These are phyloP conservation scores for Neopestalotiopsis rosae DNA, from an alignment of 2,329 filamentous ascomycete species.

Conservation along the genomic window DNA sequence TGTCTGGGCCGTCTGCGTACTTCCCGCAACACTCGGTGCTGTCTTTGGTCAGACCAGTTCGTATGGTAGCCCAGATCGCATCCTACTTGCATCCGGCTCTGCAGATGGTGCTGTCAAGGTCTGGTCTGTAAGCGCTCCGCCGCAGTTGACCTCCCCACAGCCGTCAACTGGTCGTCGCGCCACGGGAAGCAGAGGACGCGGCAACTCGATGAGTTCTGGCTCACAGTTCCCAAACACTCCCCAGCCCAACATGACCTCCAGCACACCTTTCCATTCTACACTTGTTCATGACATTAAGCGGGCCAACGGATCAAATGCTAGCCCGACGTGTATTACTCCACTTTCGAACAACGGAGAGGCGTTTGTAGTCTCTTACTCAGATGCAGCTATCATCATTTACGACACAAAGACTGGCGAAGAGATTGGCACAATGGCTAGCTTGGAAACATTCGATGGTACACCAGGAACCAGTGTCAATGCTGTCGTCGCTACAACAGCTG, in stretches of 20 bases:
- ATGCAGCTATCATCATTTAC: slow-evolving; percentile 89
- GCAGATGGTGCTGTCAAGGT: slow-evolving; percentile 91
- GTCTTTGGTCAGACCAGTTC: slow-evolving; percentile 79
- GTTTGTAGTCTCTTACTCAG: slow-evolving; percentile 92
- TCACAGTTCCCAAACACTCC: slow-evolving; percentile 90
- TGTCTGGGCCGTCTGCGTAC: slow-evolving; percentile 92
- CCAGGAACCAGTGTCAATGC: slow-evolving; percentile 82
- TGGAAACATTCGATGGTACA: slow-evolving; percentile 92
- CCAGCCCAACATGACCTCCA: slow-evolving; percentile 84
- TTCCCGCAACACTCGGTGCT: slow-evolving; percentile 80
- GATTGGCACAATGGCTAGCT: slow-evolving; percentile 88
- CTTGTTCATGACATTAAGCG: slow-evolving; percentile 86
- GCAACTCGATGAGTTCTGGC: slow-evolving; percentile 92
- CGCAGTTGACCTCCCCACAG: slow-evolving; percentile 82
- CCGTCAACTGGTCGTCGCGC: slow-evolving; percentile 64
- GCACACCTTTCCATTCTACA: slow-evolving; percentile 85
- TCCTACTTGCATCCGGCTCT: slow-evolving; percentile 88
- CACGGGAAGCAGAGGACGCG: slow-evolving; percentile 65
- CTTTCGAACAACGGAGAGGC: slow-evolving; percentile 82
- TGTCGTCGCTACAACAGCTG: slow-evolving; percentile 84
- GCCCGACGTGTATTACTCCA: slow-evolving; percentile 91
- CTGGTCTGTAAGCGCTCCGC: slow-evolving; percentile 92
- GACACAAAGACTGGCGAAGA: slow-evolving; percentile 92
- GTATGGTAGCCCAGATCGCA: slow-evolving; percentile 82
- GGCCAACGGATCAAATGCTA: slow-evolving; percentile 67